A percentile compares a stretch with the other conserved stretches of the same genome.
phyloP scores from a whole-genome alignment of 441 rosid species.

The Jatropha multifida region DNA sequence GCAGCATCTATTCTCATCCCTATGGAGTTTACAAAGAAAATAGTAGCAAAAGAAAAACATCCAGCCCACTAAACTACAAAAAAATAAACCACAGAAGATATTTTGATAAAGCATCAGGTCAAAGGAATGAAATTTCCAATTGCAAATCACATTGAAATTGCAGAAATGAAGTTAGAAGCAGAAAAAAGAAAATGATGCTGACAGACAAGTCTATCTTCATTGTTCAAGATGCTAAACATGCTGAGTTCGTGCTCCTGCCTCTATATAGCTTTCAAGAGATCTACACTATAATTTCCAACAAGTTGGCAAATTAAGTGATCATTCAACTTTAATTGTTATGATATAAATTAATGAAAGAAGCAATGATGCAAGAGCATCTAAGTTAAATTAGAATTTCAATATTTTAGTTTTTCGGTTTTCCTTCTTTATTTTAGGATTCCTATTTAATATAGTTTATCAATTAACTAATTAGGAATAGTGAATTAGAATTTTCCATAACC shows the following conservation, averaged over 20 bases:
- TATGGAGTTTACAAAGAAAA: background rate
- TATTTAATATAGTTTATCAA: too few species aligned
- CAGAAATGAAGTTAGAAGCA: background rate
- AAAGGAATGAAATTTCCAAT: background rate
- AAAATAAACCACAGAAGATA: background rate
- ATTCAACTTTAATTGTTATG: background rate
- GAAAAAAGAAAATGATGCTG: background rate
- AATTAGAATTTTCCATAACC: too few species aligned
- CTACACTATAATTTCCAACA: background rate
- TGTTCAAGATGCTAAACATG: conserved; percentile 4
- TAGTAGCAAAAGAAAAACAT: background rate
- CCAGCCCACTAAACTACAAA: background rate
- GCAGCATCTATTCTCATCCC: background rate
- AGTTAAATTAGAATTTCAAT: too few species aligned
- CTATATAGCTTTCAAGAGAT: background rate
- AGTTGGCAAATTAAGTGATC: background rate
- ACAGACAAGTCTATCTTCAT: background rate
- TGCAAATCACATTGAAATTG: background rate
- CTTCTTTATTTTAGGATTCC: too few species aligned
- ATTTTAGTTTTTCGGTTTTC: too few species aligned
- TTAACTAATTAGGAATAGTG: too few species aligned
- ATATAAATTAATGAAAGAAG: too few species aligned
- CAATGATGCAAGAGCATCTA: too few species aligned
- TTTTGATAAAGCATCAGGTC: background rate
- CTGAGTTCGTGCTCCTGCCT: background rate